phyloP scores from a whole-genome alignment of 2,329 filamentous ascomycete genomes.

The Blumeria hordei region DNA sequence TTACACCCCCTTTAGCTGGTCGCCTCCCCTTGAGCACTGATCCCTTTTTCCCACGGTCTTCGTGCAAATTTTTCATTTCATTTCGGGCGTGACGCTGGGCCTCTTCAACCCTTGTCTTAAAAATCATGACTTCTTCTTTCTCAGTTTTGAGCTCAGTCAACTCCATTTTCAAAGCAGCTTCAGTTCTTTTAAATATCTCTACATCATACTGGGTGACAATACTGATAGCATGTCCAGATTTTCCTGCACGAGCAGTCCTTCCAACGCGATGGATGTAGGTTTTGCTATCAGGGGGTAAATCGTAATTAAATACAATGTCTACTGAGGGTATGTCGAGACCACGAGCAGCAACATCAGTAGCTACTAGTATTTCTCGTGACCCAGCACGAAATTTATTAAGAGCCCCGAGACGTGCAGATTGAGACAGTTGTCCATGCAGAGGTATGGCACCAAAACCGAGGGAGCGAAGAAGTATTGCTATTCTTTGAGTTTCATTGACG shows the following conservation, averaged over 20 bases:
- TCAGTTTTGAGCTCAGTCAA: constrained; percentile 42
- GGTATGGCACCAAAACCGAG: constrained; percentile 82
- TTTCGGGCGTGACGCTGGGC: constrained; percentile 57
- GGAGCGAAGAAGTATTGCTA: constrained; percentile 59
- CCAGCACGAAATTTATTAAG: constrained; percentile 73
- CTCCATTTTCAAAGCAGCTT: constrained; percentile 59
- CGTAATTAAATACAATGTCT: constrained; percentile 67
- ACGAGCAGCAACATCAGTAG: constrained; percentile 80
- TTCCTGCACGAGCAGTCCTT: constrained; percentile 67
- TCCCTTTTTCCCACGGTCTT: constrained; percentile 31
- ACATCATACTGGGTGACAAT: constrained; percentile 76
- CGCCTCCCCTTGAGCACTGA: constrained; percentile 24
- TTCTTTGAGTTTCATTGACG: constrained; percentile 68
- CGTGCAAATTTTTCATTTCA: constrained; percentile 61
- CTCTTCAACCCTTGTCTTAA: constrained; percentile 54
- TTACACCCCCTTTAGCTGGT: constrained; percentile 20
- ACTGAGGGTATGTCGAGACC: constrained; percentile 87
- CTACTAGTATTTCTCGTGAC: constrained; percentile 66
- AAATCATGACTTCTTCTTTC: constrained; percentile 69
- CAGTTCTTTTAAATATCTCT: constrained; percentile 59
- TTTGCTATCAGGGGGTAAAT: constrained; percentile 64
- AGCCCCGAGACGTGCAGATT: constrained; percentile 65
- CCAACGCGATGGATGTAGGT: constrained; percentile 82
- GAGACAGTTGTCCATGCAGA: constrained; percentile 74
- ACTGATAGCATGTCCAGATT: constrained; percentile 56